These are phyloP conservation scores for Macrocybe gigantea DNA, from an alignment of 768 basidiomycete genomes.

Conservation along the genomic window DNA sequence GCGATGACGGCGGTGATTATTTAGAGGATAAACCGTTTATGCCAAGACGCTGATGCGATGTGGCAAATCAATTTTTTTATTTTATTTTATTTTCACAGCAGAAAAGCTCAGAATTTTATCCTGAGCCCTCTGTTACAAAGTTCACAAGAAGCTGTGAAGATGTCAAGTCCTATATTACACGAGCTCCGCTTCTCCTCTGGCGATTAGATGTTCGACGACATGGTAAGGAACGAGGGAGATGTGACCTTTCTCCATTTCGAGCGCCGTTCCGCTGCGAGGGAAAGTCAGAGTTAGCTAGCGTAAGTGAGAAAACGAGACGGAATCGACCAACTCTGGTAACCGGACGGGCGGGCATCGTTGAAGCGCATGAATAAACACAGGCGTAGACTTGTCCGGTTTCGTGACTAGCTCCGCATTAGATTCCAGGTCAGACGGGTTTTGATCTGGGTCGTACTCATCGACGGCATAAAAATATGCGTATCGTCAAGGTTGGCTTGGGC, in stretches of 20 bases:
- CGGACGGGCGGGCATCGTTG: conserved; percentile 60
- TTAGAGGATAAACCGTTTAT: conserved; percentile 38
- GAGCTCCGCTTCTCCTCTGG: conserved; percentile 69
- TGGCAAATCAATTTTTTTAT: conserved; percentile 10
- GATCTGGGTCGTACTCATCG: conserved; percentile 54
- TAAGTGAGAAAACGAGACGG: conserved; percentile 16
- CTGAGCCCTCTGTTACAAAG: background rate
- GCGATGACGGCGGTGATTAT: conserved; percentile 32
- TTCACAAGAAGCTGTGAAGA: background rate
- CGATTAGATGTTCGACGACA: conserved; percentile 68
- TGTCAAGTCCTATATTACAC: conserved; percentile 34
- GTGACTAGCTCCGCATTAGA: conserved; percentile 44
- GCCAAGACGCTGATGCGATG: conserved; percentile 22
- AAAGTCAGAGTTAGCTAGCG: background rate
- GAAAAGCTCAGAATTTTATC: background rate
- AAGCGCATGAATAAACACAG: conserved; percentile 80
- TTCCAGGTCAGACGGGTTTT: background rate
- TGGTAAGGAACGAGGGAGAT: conserved; percentile 77
- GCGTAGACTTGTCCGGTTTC: conserved; percentile 66
- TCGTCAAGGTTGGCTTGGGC: conserved; percentile 77
- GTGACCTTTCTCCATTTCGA: conserved; percentile 76
- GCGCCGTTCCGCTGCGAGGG: conserved; percentile 47
- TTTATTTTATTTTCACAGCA: conserved; percentile 10
- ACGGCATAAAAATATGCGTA: conserved; percentile 58
- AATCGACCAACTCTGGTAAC: conserved; percentile 51